Evolutionary conservation across 306 rosid species (phyloP).

Genomic region (Cicer judaicum): DNA sequence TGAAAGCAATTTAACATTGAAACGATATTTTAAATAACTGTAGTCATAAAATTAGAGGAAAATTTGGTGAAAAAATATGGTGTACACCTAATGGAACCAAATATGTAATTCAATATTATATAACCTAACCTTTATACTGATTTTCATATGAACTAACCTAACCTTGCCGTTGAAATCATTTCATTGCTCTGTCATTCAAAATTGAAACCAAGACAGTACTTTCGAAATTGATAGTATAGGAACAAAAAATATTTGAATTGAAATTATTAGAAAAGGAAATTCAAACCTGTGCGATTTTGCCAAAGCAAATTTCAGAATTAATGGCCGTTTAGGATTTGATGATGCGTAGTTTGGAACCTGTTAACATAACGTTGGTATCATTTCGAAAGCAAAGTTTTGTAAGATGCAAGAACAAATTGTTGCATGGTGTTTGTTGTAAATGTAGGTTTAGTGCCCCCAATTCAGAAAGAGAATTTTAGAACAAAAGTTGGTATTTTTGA

Average conservation of each 20-base stretch:
- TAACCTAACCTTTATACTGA: not conserved
- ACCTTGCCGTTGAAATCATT: not conserved
- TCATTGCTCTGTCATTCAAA: not conserved
- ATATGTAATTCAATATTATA: no score
- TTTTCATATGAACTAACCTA: not conserved
- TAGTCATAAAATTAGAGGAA: no score
- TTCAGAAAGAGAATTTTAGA: not conserved
- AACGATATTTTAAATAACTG: no score
- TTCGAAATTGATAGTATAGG: not conserved
- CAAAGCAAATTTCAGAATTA: not conserved
- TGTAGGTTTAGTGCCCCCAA: not conserved
- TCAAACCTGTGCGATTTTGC: conserved; percentile 2
- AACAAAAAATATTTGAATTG: not conserved
- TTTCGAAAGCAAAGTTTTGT: not conserved
- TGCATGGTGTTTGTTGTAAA: not conserved
- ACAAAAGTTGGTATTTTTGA: not conserved
- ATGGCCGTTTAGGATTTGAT: not conserved
- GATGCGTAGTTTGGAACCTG: no score
- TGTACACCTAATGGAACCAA: not conserved
- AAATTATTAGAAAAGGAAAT: not conserved
- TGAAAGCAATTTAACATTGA: no score
- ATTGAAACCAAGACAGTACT: not conserved
- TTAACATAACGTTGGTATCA: no score
- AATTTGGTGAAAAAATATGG: no score
- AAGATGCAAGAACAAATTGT: not conserved